Conservation (phyloP, 1,284 basidiomycete genomes). For the Cutaneotrichosporon cavernicola region DNA sequence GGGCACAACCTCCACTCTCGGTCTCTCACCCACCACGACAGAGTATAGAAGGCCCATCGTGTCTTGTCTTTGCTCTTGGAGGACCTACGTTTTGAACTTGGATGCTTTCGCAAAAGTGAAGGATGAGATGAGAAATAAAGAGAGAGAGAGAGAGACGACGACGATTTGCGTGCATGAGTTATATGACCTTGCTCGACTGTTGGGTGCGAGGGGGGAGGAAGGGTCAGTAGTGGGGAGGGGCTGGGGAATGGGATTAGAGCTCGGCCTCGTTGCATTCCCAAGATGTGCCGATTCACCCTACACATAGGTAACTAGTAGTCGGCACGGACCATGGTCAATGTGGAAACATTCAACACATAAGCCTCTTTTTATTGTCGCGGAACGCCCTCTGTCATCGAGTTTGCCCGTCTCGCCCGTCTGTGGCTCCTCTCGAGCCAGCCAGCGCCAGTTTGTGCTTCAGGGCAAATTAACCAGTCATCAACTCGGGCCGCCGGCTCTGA, state of each 20-base stretch:
- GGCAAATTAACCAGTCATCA: background rate
- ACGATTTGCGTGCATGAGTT: background rate
- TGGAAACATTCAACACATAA: background rate
- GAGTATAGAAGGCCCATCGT: background rate
- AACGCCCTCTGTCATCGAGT: background rate
- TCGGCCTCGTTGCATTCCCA: background rate
- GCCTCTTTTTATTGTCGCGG: background rate
- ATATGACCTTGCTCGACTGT: background rate
- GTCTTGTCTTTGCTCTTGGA: background rate
- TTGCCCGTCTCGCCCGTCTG: background rate
- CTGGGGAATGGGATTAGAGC: background rate
- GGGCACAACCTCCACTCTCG: background rate
- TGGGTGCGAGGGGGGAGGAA: background rate
- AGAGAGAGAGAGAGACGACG: background rate
- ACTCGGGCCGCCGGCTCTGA: background rate
- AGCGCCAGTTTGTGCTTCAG: background rate
- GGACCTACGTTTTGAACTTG: conserved; percentile 1
- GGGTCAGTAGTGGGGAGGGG: too few relatives aligned
- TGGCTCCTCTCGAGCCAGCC: too few relatives aligned
- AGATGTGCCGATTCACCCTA: background rate
- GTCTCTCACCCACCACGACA: background rate
- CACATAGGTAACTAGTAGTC: background rate
- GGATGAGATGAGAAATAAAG: background rate
- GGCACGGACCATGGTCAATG: background rate
- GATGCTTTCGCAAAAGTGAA: background rate